Evolutionary conservation across 164 flowering plant genomes (phyloP), one percentile per base, ranked within the genome.

Genomic region (Brasenia schreberi): DNA sequence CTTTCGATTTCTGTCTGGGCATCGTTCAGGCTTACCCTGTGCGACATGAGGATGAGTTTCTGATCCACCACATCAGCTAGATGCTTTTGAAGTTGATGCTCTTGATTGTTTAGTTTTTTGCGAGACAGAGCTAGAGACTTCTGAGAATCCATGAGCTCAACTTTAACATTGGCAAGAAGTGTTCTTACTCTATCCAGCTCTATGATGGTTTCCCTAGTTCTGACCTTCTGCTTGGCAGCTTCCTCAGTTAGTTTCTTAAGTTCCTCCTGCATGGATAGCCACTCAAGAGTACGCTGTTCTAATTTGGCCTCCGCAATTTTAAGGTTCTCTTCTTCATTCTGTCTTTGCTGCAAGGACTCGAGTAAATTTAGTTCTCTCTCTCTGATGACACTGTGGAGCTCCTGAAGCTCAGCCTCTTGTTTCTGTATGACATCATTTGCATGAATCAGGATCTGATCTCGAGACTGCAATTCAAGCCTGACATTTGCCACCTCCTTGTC

Each of bases 121-220:
- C 86, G 78, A 18, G 88, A 87, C n/a, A 79, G 79, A 43, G 82
- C 77, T 66, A 93, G 74, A 67, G 85, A 82, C 71, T 84, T 81
- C 72, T 88, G 92, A 39, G 89, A 81, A 66, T 82, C 78, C 70
- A 87, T 80, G 72, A 93, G 74, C 75, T 87, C 94, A 63, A 85
- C 78, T 77, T 85, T 87, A 74, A 90, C 89, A 73, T 81, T 86
- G 65, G 72, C 67, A 65, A 93, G 88, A 74, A 93, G 88, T 67
- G 67, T 80, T 72, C 76, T 86, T 71, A 88, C 89, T 69, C 85
- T 82, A 65, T 69, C 74, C 63, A 90, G 86, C 53, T 82, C 90
- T 62, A 80, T 75, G 65, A 81, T 12, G 19, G 86, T 75, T 68
- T 76, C 76, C 75, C 77, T 77, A 65, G 80, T 72, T 70, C 80